Conservation (phyloP, 306 rosid species). For the Cucurbita moschata region DNA sequence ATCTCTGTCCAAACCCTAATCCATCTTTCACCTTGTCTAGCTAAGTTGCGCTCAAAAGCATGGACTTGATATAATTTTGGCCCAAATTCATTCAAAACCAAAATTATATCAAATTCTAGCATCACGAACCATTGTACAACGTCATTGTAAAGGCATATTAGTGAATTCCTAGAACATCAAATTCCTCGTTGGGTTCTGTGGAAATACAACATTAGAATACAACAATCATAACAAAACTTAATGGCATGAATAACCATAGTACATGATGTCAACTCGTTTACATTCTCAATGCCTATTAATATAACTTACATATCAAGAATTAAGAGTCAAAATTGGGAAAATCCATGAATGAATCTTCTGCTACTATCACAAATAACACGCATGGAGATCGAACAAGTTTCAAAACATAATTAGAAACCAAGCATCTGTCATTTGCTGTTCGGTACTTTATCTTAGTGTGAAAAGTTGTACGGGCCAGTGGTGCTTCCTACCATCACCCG, state of each 20-base stretch:
- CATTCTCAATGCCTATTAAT: not conserved
- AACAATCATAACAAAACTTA: not conserved
- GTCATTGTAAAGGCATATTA: not conserved
- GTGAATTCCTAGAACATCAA: not conserved
- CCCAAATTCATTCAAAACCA: not conserved
- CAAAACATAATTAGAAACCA: not conserved
- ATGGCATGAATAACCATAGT: not conserved
- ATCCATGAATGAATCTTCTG: not conserved
- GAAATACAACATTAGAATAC: not conserved
- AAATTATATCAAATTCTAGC: not conserved
- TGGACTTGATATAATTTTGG: not conserved
- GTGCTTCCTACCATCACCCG: constrained; percentile 33
- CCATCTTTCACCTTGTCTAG: not conserved
- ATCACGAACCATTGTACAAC: not conserved
- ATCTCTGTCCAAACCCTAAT: too few relatives aligned
- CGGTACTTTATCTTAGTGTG: constrained; percentile 26
- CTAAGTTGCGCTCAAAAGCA: not conserved
- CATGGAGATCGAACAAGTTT: not conserved
- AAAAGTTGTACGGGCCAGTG: constrained; percentile 63
- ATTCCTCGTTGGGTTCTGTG: not conserved
- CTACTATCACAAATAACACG: not conserved
- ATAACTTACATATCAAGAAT: not conserved
- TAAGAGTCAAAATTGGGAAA: not conserved
- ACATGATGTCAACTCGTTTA: not conserved
- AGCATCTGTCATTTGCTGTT: not conserved